A percentile compares a stretch with the other conserved stretches of the same genome.
Evolutionary conservation across 2,329 filamentous ascomycete genomes (phyloP).

Genomic region (Nothomitra cinnamomea): DNA sequence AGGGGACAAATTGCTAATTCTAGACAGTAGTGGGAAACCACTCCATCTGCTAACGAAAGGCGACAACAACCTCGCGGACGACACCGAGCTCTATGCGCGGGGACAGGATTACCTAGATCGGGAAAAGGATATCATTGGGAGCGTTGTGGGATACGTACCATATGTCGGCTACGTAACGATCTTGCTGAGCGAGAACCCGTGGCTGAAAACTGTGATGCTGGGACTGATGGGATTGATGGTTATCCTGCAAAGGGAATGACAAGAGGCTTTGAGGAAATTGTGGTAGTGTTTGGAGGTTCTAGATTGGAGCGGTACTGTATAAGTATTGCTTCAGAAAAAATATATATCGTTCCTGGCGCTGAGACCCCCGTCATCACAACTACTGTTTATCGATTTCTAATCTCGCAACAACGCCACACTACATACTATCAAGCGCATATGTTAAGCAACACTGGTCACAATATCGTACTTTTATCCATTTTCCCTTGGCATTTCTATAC

Average conservation of each 20-base stretch:
- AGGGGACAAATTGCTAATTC: not conserved
- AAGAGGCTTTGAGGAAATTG: not conserved
- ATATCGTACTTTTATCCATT: no score
- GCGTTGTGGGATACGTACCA: slow-evolving; percentile 78
- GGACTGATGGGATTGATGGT: slow-evolving; percentile 91
- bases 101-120: slow-evolving; percentile 78
- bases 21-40: slow-evolving; percentile 24
- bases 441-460: no score
- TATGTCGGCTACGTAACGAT: slow-evolving; percentile 97
- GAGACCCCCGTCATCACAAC: not conserved
- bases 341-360: not conserved
- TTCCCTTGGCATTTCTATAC: no score
- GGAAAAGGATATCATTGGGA: slow-evolving; percentile 74
- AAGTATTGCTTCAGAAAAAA: not conserved
- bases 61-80: slow-evolving; percentile 88
- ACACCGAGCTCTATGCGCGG: slow-evolving; percentile 75
- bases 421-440: no score
- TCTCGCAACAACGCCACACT: no score
- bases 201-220: slow-evolving; percentile 89
- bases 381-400: not conserved
- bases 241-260: slow-evolving; percentile 71
- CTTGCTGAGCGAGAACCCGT: slow-evolving; percentile 83
- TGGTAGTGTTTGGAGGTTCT: not conserved
- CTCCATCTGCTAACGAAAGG: slow-evolving; percentile 79
- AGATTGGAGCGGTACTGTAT: not conserved